These are phyloP conservation scores for Boechera retrofracta DNA, from an alignment of 345 rosid species.

Conservation along the genomic window DNA sequence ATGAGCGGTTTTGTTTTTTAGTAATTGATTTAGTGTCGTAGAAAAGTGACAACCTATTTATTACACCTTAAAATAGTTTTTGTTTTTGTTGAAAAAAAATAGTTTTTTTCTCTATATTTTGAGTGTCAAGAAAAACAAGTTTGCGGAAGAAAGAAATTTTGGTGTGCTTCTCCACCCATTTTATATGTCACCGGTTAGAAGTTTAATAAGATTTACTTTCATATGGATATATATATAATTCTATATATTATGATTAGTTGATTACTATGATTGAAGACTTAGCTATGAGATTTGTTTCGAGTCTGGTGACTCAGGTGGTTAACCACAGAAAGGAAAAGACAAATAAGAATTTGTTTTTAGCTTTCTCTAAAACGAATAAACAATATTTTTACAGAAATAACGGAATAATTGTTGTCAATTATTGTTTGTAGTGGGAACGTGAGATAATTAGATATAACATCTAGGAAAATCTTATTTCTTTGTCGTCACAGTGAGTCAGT, in stretches of 20 bases:
- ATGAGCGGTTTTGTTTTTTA: too few species aligned
- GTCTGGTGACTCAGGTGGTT: slow-evolving; percentile 26
- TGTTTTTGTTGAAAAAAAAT: too few species aligned
- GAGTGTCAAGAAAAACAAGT: background rate
- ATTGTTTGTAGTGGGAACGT: slow-evolving; percentile 16
- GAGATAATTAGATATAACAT: background rate
- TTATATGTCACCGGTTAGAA: too few species aligned
- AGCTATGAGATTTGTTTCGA: background rate
- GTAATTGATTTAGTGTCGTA: too few species aligned
- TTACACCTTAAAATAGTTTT: too few species aligned
- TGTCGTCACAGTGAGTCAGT: slow-evolving; percentile 9
- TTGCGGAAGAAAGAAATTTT: background rate
- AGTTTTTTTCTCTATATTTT: too few species aligned
- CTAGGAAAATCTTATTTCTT: background rate
- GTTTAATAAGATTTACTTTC: background rate
- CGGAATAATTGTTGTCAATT: slow-evolving; percentile 7
- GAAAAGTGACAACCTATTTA: too few species aligned
- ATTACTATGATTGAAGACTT: background rate
- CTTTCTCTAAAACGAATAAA: slow-evolving; percentile 7
- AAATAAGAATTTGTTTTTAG: background rate
- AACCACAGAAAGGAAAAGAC: slow-evolving; percentile 26
- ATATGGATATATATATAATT: background rate
- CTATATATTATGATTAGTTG: background rate
- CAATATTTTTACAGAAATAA: slow-evolving; percentile 2
- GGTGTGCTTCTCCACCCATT: background rate